These are phyloP conservation scores for Acarospora socialis DNA, from an alignment of 2,329 filamentous ascomycete genomes.

Conservation along the genomic window DNA sequence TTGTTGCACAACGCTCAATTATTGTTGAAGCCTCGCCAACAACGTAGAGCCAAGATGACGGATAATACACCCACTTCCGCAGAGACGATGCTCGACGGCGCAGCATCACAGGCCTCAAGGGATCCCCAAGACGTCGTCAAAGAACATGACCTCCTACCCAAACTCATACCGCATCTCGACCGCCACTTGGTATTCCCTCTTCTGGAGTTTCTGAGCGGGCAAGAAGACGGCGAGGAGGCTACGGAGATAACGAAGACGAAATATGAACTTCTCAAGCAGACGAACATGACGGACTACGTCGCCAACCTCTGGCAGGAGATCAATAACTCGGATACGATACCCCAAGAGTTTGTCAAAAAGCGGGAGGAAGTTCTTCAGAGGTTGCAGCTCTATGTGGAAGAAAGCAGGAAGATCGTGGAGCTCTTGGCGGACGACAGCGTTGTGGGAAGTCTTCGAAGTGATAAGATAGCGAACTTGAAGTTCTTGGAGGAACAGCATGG, in stretches of 20 bases:
- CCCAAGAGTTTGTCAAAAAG: constrained; percentile 78
- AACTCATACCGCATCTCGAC: constrained; percentile 83
- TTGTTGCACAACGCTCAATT: too few species aligned
- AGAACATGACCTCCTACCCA: constrained; percentile 69
- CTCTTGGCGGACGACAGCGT: constrained; percentile 80
- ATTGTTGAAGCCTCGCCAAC: too few species aligned
- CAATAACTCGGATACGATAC: constrained; percentile 61
- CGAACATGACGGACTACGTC: constrained; percentile 98
- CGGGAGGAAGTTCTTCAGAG: constrained; percentile 74
- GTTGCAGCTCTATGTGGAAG: constrained; percentile 71
- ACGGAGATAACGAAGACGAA: constrained; percentile 70
- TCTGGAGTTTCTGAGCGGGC: constrained; percentile 75
- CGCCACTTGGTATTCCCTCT: constrained; percentile 93
- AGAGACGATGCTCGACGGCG: constrained; percentile 35
- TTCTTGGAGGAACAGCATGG: constrained; percentile 94
- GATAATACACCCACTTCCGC: constrained; percentile 35
- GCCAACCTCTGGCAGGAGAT: constrained; percentile 84
- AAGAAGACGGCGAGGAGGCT: constrained; percentile 61
- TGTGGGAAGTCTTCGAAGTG: constrained; percentile 76
- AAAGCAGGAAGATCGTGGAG: constrained; percentile 77
- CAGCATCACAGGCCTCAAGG: constrained; percentile 30
- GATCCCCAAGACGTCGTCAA: constrained; percentile 43
- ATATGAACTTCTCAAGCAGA: constrained; percentile 87
- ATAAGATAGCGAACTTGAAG: constrained; percentile 98
- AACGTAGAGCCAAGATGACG: constrained; percentile 30